Evolutionary conservation across 202 grass and related monocot species (phyloP).

Genomic region (Setaria viridis): DNA sequence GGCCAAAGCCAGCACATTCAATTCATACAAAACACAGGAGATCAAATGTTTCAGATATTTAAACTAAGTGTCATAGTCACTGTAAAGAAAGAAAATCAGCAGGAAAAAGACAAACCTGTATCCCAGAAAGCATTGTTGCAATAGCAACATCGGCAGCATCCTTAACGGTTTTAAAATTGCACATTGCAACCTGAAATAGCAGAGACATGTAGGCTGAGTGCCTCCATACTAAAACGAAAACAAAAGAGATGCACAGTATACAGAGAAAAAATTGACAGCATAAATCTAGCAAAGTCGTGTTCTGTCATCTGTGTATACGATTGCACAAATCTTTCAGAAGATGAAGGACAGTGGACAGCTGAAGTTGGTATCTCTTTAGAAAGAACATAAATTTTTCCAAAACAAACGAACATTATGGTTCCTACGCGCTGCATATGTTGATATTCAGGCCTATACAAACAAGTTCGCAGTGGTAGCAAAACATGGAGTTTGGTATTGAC

Average conservation of each 20-base stretch:
- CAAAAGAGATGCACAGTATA: background rate
- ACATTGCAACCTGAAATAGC: slow-evolving; percentile 89
- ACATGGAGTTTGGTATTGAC: slow-evolving; percentile 1
- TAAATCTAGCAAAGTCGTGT: slow-evolving; percentile 9
- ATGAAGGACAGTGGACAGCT: slow-evolving; percentile 37
- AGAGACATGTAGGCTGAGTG: slow-evolving; percentile 24
- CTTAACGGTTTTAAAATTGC: slow-evolving; percentile 92
- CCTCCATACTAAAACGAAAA: slow-evolving; percentile 38
- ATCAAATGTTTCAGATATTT: background rate
- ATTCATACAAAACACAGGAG: slow-evolving; percentile 13
- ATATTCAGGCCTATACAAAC: background rate
- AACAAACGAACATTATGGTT: background rate
- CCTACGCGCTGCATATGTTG: slow-evolving; percentile 4
- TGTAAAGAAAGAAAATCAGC: slow-evolving; percentile 10
- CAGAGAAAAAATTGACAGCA: background rate
- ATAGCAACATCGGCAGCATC: slow-evolving; percentile 99
- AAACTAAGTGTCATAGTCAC: background rate
- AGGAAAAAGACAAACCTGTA: slow-evolving; percentile 69
- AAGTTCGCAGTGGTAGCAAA: background rate
- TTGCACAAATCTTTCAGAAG: slow-evolving; percentile 25
- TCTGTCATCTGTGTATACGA: background rate
- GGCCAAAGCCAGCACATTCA: slow-evolving; percentile 24
- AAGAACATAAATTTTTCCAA: background rate
- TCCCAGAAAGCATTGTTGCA: slow-evolving; percentile 96
- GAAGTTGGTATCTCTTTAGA: slow-evolving; percentile 2